These are phyloP conservation scores for Malus sieversii DNA, from an alignment of 306 rosid species.

Conservation along the genomic window DNA sequence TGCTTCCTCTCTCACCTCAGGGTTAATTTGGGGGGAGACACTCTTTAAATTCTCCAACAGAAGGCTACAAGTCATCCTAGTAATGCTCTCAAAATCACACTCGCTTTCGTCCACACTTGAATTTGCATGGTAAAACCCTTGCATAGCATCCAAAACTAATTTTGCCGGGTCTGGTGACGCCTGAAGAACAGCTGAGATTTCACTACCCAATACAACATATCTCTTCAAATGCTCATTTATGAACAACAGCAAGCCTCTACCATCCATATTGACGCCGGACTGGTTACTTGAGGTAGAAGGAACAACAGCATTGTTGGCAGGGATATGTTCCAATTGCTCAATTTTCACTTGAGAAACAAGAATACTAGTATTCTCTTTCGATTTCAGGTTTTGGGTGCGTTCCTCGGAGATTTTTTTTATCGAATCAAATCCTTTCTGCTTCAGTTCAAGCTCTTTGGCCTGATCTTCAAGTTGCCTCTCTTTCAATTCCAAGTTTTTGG, in stretches of 20 bases:
- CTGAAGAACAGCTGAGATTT: not conserved
- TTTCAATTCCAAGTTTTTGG: slow-evolving; percentile 12
- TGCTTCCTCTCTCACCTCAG: slow-evolving; percentile 33
- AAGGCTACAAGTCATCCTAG: slow-evolving; percentile 29
- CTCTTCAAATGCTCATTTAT: slow-evolving; percentile 11
- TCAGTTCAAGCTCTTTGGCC: not conserved
- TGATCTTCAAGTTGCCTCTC: slow-evolving; percentile 14
- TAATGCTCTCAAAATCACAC: slow-evolving; percentile 6
- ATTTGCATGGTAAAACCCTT: slow-evolving; percentile 27
- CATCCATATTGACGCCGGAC: not conserved
- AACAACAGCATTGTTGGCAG: not conserved
- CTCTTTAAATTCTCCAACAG: slow-evolving; percentile 30
- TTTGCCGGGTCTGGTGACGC: slow-evolving; percentile 20
- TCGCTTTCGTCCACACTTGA: not conserved
- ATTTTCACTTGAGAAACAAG: slow-evolving; percentile 12
- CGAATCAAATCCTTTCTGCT: not conserved
- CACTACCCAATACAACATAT: not conserved
- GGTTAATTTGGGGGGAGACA: slow-evolving; percentile 21
- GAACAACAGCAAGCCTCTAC: slow-evolving; percentile 20
- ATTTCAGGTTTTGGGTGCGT: not conserved
- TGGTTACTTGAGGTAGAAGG: not conserved
- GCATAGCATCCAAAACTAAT: slow-evolving; percentile 39
- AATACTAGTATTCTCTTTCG: slow-evolving; percentile 4
- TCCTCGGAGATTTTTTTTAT: not conserved
- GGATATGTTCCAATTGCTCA: not conserved